phyloP scores from a whole-genome alignment of 1,139 yeast genomes.

The Protomyces inouyei region DNA sequence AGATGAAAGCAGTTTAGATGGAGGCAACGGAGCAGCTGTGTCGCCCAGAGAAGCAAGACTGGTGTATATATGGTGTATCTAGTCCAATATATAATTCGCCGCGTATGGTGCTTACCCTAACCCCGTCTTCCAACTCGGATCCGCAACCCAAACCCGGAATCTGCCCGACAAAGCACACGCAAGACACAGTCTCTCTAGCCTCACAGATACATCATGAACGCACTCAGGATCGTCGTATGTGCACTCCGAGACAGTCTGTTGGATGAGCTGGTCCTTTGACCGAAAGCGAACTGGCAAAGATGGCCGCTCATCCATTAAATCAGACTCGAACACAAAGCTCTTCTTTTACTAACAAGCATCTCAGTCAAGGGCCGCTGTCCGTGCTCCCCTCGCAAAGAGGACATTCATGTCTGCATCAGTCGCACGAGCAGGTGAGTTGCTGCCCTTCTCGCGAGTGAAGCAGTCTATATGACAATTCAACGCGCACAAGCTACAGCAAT shows the following conservation, averaged over 20 bases:
- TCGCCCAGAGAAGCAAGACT: no score
- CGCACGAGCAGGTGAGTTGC: conserved; percentile 19
- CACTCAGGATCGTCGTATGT: conserved; percentile 17
- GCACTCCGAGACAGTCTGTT: neutral
- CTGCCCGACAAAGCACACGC: neutral
- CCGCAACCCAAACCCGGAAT: neutral
- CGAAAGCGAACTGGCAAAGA: no score
- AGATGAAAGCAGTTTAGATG: neutral
- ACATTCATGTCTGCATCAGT: conserved; percentile 11
- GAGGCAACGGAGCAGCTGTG: no score
- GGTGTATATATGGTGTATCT: no score
- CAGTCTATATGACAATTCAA: neutral
- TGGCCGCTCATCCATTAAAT: neutral
- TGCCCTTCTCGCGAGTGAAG: neutral
- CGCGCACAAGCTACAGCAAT: neutral
- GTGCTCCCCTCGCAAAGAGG: conserved; percentile 8
- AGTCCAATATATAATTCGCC: no score
- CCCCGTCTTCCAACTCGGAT: neutral
- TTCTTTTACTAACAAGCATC: neutral
- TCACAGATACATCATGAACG: neutral
- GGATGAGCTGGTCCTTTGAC: neutral
- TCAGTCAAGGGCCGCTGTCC: conserved; percentile 11
- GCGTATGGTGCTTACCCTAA: neutral
- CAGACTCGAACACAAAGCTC: neutral
- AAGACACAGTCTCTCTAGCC: neutral